phyloP scores from a whole-genome alignment of 108 stramenopile species.

The Tribonema minus region DNA sequence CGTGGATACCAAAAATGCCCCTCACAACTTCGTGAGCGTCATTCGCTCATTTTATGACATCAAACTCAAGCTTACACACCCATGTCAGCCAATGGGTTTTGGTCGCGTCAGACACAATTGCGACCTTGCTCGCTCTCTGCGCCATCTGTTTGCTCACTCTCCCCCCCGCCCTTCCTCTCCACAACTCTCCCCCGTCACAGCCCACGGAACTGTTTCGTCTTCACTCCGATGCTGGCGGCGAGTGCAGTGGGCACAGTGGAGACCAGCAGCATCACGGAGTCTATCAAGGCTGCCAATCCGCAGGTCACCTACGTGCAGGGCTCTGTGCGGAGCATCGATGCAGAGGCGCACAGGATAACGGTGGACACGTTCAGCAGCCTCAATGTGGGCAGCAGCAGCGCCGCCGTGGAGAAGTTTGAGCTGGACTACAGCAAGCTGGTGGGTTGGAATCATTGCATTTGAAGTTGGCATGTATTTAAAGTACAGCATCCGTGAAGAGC shows the following conservation, averaged over 20 bases:
- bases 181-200: not conserved
- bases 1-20: no score
- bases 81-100: no score
- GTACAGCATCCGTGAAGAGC: no score
- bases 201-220: conserved; percentile 87
- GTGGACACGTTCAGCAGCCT: conserved; percentile 76
- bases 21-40: no score
- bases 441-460: not conserved
- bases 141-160: no score
- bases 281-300: conserved; percentile 80
- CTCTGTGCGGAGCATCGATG: conserved; percentile 66
- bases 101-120: no score
- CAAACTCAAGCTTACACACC: no score
- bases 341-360: conserved; percentile 52
- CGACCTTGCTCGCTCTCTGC: no score
- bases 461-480: no score
- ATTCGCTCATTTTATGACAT: not conserved
- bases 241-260: conserved; percentile 87
- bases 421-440: not conserved
- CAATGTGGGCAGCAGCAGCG: no score
- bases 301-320: conserved; percentile 58
- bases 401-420: no score
- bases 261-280: conserved; percentile 79
- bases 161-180: no score
- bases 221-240: conserved; percentile 93